Base-by-base conservation (phyloP, 1,139 yeast genomes). In the Geotrichum cucujoidarum region DNA sequence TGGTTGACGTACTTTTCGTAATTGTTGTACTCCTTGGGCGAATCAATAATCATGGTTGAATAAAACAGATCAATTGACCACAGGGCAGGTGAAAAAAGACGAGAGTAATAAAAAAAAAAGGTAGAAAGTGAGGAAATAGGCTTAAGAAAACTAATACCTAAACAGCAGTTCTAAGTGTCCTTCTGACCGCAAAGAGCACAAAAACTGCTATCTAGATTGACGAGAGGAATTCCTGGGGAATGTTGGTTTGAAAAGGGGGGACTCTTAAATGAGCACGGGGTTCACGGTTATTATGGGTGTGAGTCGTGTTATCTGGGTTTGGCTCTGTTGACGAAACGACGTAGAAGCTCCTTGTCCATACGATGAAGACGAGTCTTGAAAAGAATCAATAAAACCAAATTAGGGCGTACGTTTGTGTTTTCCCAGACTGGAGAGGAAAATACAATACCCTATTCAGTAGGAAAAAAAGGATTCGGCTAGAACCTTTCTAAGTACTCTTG, bases 1-100 rank as follows among this genome's bases (percentile, higher is more conserved):
- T 83, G 88, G 65, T 88, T 88, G 60, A 84, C 79, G 60, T 74
- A 85, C 47, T 59, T 60, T 40, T 78, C 71, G 58, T 74, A 76
- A 56, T 70, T 70, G 49, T 64, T 67, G 52, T 47, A 37, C 44
- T 50, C 40, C 40, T 48, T 47, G 32, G 47, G 45, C 38, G 53
- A 45, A 31, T 57, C 56, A 33, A 53, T 51, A 54, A 60, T 64
- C 60, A 58, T 58, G 32, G 29, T 49, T 29, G 40, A 31, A n/a
- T n/a, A n/a, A 41, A 33, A 16, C 35, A 22, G 27, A 10, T 10
- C 27, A 24, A 24, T 24, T 24, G 10, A 24, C 27, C 10, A 24
- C 27, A 10, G 27, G 10, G 27, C 27, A 10, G 6, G 27, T 24
- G 27, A 24, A 24, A 24, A 24, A 24, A 27, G 17, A 39, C 22